Base-by-base conservation (phyloP, 1,139 yeast species). In the Sugiyamaella sp. region DNA sequence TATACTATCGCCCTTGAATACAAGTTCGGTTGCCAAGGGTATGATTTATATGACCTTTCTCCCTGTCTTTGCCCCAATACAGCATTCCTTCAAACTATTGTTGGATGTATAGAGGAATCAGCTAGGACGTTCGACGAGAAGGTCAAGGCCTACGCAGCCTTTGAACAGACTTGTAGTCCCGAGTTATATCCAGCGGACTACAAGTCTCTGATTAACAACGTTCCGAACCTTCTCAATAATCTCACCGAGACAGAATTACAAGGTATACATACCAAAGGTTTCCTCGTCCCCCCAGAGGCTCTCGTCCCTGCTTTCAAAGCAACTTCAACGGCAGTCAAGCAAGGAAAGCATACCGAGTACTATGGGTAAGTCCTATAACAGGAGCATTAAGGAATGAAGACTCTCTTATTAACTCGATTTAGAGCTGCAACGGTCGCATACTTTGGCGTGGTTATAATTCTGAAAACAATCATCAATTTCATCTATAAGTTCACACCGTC, bases 401-500 rank as follows among this genome's bases (percentile, higher is more conserved):
- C n/a, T n/a, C 35, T 10, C 14, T 2, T 20, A 50, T 12, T 27
- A 59, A 39, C 37, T 39, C 4, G 10, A 39, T 10, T 33, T 37
- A 49, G 32, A 4, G 49, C 55, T 1, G 53, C 52, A 21, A 48
- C 48, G 9, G 14, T 53, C 19, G 53, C 48, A 75, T 50, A 43
- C 70, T 39, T 68, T 71, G 64, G 71, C 66, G 59, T 69, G 67
- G 56, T 50, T 63, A 20, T 68, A 5, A 17, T 56, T 3, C 27
- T 60, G 12, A 49, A 59, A 9, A 50, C 60, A 8, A 14, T 59
- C 10, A 46, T 48, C 6, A 45, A 60, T 40, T 33, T 54, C 14
- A 16, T 48, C 37, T 53, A 52, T 37, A 57, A 57, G 22, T 35
- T 55, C 8, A 40, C 49, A 48, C 82, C 83, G n/a, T 57, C 66